Evolutionary conservation across 257 asterid species (phyloP), one percentile per base, ranked within the genome.

Genomic region (Datura wrightii): DNA sequence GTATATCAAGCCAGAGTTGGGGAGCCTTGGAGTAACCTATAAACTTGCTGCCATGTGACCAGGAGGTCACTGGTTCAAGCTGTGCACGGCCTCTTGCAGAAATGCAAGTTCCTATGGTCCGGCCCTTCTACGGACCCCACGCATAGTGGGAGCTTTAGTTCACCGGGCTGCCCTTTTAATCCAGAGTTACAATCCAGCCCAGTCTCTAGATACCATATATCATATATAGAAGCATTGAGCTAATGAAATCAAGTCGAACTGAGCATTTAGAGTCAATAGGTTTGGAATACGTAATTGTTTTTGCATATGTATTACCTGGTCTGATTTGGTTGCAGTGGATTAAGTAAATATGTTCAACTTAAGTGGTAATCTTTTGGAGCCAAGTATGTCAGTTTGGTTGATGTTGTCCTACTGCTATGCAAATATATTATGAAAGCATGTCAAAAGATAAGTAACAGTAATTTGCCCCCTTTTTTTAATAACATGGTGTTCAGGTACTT

Each of bases 351-450:
- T 70, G 36, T 42, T 39, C 15, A 31, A 50, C 24, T 50, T 76
- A 24, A 0, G 6, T 76, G 44, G n/a, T 46, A 48, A 24, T 48
- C 11, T 19, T 24, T 74, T 74, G 54, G 80, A 46, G 58, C 19
- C 39, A 19, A 46, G 4, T 72, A 19, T 34, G 54, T 14, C 10
- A 46, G 15, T 46, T 72, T 72, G 37, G 44, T 50, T 6, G 8
- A 24, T 76, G 62, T 50, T 31, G 1, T 50, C 81, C 81, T 31
- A 76, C 13, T 76, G 79, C 79, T 71, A 42, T 37, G 79, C 37
- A 48, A 48, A 42, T 44, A n/a, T 44, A n/a, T 13, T 13, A 70
- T 10, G 55, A 70, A 71, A n/a, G 37, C 3, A 3, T 42, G 79
- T n/a, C 34, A 10, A 44, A 71, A 71, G 56, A 71, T 56, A n/a